phyloP scores from a whole-genome alignment of 352 stramenopile genomes.

The Phytophthora fragariae region DNA sequence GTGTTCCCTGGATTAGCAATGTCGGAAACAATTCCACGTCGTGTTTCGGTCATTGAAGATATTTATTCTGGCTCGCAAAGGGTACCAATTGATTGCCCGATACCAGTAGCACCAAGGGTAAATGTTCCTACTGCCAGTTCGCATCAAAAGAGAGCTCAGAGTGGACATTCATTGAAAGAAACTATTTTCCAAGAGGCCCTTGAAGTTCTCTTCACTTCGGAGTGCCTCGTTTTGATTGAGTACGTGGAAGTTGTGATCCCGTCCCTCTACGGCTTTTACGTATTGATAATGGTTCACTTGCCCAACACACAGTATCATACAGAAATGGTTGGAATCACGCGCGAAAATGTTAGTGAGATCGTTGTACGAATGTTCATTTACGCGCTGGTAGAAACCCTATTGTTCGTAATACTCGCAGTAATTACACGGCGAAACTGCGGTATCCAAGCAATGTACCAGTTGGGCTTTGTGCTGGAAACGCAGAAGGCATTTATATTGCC shows the following conservation, averaged over 20 bases:
- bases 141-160: neutral
- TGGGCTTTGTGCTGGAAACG: constrained; percentile 36
- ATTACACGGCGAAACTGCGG: constrained; percentile 6
- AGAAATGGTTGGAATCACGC: constrained; percentile 17
- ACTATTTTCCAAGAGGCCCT: constrained; percentile 1
- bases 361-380: constrained; percentile 20
- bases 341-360: neutral
- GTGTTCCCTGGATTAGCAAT: neutral
- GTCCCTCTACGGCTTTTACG: constrained; percentile 25
- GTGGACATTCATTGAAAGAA: neutral
- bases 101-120: neutral
- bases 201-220: constrained; percentile 31
- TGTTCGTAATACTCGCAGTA: constrained; percentile 8
- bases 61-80: neutral
- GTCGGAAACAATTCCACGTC: neutral
- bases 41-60: neutral
- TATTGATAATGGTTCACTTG: constrained; percentile 9
- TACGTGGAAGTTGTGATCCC: constrained; percentile 41
- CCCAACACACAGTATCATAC: constrained; percentile 35
- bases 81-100: neutral
- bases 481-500: constrained; percentile 17
- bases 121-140: neutral
- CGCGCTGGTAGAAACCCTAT: constrained; percentile 19
- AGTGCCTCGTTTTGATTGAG: constrained; percentile 42
- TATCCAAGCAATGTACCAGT: constrained; percentile 22